Base-by-base conservation (phyloP, 352 stramenopile genomes). In the Lagenidium giganteum region DNA sequence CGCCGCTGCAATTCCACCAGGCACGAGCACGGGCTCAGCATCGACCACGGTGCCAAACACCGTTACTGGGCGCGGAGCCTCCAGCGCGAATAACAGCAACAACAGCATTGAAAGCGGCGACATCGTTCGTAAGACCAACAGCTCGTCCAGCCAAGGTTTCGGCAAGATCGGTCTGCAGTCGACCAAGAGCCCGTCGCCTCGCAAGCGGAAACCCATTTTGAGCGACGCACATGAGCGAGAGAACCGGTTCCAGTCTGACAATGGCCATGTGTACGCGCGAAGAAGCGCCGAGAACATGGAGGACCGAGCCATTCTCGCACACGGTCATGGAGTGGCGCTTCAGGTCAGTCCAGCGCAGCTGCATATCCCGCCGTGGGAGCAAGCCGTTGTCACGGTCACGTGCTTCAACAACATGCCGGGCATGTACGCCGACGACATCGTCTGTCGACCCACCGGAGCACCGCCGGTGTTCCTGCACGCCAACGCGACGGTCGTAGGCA, bases 391-490 rank as follows among this genome's bases (percentile, higher is more conserved):
- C 8, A 39, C 45, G 11, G 42, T 88, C 20, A 74, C 66, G 24
- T 88, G 78, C 37, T 73, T 87, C 54, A 89, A 82, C 63, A 88
- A 91, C 61, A 80, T 89, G 59, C 68, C 81, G 3, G 81, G 81
- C 5, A 44, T 34, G 8, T 93, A 83, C 55, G 42, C 62, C 2
- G 77, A 90, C 48, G 72, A 75, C 23, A 64, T 93, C 11, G 63
- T 85, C 25, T 76, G 69, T 25, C 75, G 73, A 8, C 58, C 77
- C 0, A 41, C 46, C 2, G 73, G 67, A 4, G 38, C 67, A 6
- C 71, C 71, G n/a, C 76, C 73, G 0, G 69, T 88, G 2, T 58
- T 87, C n/a, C 51, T 92, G 5, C 75, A 78, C 17, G 49, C 68
- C 0, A 73, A 61, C 0, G 74, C 76, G 3, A 71, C 54, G 0